Base-by-base conservation (phyloP, 139 green algal genomes). In the Chlamydomonas urium region DNA sequence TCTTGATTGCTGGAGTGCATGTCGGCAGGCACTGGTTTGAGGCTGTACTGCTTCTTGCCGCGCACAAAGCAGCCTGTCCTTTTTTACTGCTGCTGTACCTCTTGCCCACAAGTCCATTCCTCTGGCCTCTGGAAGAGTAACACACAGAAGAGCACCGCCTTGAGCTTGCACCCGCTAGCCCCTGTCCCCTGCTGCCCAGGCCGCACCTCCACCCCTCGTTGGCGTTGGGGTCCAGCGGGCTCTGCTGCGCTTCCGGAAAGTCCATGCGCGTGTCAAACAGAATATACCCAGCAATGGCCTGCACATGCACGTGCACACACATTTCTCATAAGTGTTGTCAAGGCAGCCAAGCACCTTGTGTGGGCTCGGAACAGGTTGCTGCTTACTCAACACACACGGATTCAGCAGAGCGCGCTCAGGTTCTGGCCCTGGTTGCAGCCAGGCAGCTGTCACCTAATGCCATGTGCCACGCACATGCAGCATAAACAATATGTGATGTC, bases 251-350 rank as follows among this genome's bases (percentile, higher is more conserved):
- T 53, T 88, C 82, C 19, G 72, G 37, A 8, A 88, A 71, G 76
- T 88, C 82, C 82, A 88, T 88, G 47, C 82, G 75, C 14, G 78
- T 85, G 70, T 88, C 82, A 65, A 85, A 88, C 58, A 88, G 47
- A 60, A 88, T 88, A 69, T 81, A 80, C 31, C 45, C 73, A 0
- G 75, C 75, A 2, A 65, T 71, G 1, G 76, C 80, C 34, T 58
- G 63, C 4, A n/a, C n/a, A n/a, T n/a, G n/a, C n/a, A n/a, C n/a
- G n/a, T n/a, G n/a, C n/a, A n/a, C n/a, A n/a, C n/a, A n/a, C n/a
- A n/a, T n/a, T n/a, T n/a, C n/a, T n/a, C n/a, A n/a, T n/a, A n/a
- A n/a, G n/a, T n/a, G n/a, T n/a, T n/a, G n/a, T n/a, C n/a, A n/a
- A n/a, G n/a, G n/a, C n/a, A n/a, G n/a, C n/a, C n/a, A n/a, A n/a